A percentile compares a stretch with the other conserved stretches of the same genome.
Conservation (phyloP, 106 monocot species). For the Phalaenopsis equestris region DNA sequence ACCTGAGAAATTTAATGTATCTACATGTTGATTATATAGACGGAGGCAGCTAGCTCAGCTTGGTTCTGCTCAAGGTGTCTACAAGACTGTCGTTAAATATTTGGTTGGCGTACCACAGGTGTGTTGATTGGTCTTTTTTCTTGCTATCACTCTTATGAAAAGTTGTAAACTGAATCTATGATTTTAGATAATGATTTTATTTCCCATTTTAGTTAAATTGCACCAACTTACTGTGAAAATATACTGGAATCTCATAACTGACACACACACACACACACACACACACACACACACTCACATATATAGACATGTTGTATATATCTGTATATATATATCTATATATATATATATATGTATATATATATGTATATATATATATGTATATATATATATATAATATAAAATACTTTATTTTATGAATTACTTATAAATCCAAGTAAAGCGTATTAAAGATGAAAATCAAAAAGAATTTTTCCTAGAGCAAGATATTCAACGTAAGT, state of each 20-base stretch:
- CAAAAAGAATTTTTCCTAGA: too few species aligned
- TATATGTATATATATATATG: too few species aligned
- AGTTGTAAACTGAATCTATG: background rate
- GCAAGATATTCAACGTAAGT: too few species aligned
- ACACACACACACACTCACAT: too few species aligned
- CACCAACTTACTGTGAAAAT: background rate
- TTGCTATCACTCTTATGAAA: background rate
- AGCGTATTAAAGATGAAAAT: too few species aligned
- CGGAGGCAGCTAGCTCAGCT: conserved; percentile 84
- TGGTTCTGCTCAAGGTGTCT: conserved; percentile 92
- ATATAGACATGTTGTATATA: too few species aligned
- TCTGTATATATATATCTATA: too few species aligned
- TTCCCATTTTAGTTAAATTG: background rate
- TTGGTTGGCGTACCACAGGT: conserved; percentile 99
- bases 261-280: too few species aligned
- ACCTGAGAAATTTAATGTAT: background rate
- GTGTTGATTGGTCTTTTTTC: background rate
- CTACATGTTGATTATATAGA: conserved; percentile 26
- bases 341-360: too few species aligned
- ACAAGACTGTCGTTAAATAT: conserved; percentile 95
- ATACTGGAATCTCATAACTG: background rate
- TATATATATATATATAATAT: too few species aligned
- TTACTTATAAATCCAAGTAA: too few species aligned
- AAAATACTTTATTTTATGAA: too few species aligned
- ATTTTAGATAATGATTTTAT: background rate